These are phyloP conservation scores for Metschnikowia hibisci DNA, from an alignment of 805 yeast species.

Conservation along the genomic window DNA sequence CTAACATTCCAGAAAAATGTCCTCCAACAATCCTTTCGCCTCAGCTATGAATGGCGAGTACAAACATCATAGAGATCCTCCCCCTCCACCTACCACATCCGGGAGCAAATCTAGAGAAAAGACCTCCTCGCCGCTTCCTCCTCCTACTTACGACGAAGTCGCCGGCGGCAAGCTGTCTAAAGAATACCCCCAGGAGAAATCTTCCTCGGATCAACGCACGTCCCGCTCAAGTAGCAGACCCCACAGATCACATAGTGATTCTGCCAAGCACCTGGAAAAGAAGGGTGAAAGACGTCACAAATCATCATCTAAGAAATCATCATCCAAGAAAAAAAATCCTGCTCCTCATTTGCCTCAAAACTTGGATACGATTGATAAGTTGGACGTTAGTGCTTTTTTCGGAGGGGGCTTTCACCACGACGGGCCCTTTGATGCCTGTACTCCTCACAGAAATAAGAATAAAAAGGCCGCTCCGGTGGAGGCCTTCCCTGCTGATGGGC, in stretches of 20 bases:
- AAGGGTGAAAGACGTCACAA: constrained; percentile 15
- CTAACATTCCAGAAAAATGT: constrained; percentile 26
- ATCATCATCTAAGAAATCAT: constrained; percentile 23
- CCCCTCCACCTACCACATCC: constrained; percentile 25
- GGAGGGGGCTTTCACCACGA: constrained; percentile 97
- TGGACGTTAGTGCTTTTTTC: constrained; percentile 92
- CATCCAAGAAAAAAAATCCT: constrained; percentile 40
- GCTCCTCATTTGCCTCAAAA: constrained; percentile 58
- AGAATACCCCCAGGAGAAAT: constrained; percentile 55
- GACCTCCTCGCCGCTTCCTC: constrained; percentile 34
- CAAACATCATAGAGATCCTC: constrained; percentile 36
- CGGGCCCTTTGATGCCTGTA: constrained; percentile 98
- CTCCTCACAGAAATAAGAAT: constrained; percentile 88
- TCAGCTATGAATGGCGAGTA: constrained; percentile 39
- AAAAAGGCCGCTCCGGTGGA: constrained; percentile 78
- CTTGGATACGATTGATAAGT: constrained; percentile 88
- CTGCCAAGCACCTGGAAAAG: constrained; percentile 14
- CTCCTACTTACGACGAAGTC: constrained; percentile 70
- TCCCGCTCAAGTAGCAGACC: constrained; percentile 17
- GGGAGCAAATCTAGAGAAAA: constrained; percentile 13
- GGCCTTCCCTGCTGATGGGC: constrained; percentile 96
- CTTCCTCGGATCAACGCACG: constrained; percentile 11
- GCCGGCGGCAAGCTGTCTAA: constrained; percentile 45
- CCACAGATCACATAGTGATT: constrained; percentile 20
- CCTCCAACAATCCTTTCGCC: constrained; percentile 53